Evolutionary conservation across 164 flowering plant species (phyloP).

Genomic region (Hamamelis virginiana): DNA sequence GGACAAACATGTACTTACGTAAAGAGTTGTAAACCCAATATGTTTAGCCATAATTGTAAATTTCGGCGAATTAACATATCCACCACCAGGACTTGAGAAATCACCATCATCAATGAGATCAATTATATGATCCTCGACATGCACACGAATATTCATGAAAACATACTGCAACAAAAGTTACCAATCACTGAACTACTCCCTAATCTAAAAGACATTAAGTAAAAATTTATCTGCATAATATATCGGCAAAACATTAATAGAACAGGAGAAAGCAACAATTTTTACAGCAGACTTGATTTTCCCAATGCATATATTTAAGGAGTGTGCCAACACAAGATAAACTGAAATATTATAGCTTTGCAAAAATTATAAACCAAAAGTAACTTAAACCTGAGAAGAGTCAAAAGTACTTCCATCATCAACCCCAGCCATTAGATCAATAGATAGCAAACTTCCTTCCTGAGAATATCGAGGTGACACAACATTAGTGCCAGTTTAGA

Average conservation of each 20-base stretch:
- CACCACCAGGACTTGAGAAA: conserved; percentile 24
- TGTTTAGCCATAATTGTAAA: conserved; percentile 52
- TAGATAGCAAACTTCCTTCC: conserved; percentile 58
- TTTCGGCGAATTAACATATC: conserved; percentile 32
- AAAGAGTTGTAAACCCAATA: conserved; percentile 73
- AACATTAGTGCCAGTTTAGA: background rate
- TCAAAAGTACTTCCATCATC: conserved; percentile 72
- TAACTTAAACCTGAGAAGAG: conserved; percentile 64
- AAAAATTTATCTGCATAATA: background rate
- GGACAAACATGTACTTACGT: conserved; percentile 46
- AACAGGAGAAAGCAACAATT: background rate
- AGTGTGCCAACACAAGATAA: background rate
- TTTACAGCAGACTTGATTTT: background rate
- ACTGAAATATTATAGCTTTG: background rate
- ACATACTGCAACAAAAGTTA: conserved; percentile 48
- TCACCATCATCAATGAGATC: conserved; percentile 46
- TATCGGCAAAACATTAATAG: background rate
- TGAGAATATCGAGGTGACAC: conserved; percentile 25
- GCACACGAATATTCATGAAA: conserved; percentile 75
- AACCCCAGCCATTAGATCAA: conserved; percentile 64
- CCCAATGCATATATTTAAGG: background rate
- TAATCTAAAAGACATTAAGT: background rate
- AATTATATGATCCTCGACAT: conserved; percentile 62
- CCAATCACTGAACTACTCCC: background rate
- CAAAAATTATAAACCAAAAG: conserved; percentile 3